Evolutionary conservation across 768 basidiomycete species (phyloP).

Genomic region (Leccinum rimulosum): DNA sequence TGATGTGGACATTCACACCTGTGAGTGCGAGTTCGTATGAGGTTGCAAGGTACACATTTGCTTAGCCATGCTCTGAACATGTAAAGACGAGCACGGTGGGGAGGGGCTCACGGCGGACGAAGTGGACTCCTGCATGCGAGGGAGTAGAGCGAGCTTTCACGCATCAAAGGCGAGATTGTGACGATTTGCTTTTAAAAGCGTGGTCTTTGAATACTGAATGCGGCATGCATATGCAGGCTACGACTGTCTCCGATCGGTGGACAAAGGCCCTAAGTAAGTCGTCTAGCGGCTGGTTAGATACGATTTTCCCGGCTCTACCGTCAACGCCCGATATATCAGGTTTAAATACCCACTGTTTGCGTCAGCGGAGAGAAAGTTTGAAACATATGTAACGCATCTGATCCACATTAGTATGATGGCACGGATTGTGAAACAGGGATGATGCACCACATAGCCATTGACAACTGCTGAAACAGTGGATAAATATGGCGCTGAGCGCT

Average conservation of each 20-base stretch:
- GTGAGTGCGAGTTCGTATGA: constrained; percentile 15
- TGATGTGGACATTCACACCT: constrained; percentile 7
- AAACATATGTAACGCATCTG: neutral
- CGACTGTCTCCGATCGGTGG: neutral
- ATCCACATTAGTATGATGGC: too few species aligned
- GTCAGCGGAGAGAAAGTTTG: neutral
- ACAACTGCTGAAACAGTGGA: too few species aligned
- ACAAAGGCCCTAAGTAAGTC: neutral
- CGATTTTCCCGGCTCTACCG: too few species aligned
- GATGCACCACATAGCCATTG: too few species aligned
- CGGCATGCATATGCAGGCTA: too few species aligned
- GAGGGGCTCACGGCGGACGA: neutral
- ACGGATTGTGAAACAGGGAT: too few species aligned
- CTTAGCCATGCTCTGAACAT: constrained; percentile 5
- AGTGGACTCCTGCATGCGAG: neutral
- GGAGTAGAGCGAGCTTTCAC: neutral
- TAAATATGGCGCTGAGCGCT: too few species aligned
- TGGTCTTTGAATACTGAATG: too few species aligned
- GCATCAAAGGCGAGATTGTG: too few species aligned
- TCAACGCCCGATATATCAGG: neutral
- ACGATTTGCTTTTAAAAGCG: too few species aligned
- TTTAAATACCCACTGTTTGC: neutral
- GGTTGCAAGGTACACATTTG: constrained; percentile 11
- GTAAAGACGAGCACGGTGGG: constrained; percentile 12
- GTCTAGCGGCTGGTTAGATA: neutral